A percentile compares a stretch with the other conserved stretches of the same genome.
These are phyloP conservation scores for Agrocybe pediades DNA, from an alignment of 768 basidiomycete species.

Conservation along the genomic window DNA sequence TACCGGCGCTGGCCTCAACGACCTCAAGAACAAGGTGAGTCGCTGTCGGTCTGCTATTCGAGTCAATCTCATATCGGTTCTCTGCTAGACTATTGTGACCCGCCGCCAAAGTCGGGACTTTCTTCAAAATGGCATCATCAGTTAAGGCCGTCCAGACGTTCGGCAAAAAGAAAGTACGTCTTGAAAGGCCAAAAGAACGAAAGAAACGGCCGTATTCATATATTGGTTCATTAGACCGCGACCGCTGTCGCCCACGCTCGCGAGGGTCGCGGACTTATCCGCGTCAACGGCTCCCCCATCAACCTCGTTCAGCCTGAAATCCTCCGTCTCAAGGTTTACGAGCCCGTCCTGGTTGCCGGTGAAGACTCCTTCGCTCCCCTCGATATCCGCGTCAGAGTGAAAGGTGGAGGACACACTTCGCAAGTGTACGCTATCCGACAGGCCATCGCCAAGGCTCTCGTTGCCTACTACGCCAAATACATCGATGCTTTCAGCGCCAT, in stretches of 20 bases:
- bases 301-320: slow-evolving; percentile 94
- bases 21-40: slow-evolving; percentile 46
- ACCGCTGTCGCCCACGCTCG: slow-evolving; percentile 97
- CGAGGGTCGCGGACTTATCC: slow-evolving; percentile 95
- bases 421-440: slow-evolving; percentile 99
- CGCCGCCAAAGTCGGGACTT: slow-evolving; percentile 28
- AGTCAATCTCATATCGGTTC: slow-evolving; percentile 12
- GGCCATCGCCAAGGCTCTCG: slow-evolving; percentile 96
- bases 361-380: slow-evolving; percentile 84
- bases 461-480: slow-evolving; percentile 99
- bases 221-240: slow-evolving; percentile 67
- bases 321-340: slow-evolving; percentile 97
- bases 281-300: slow-evolving; percentile 96
- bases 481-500: slow-evolving; percentile 96
- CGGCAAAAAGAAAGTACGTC: slow-evolving; percentile 97
- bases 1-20: slow-evolving; percentile 43
- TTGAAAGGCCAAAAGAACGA: slow-evolving; percentile 5
- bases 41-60: slow-evolving; percentile 11
- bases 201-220: slow-evolving; percentile 8
- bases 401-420: slow-evolving; percentile 99
- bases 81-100: slow-evolving; percentile 20
- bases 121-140: slow-evolving; percentile 65
- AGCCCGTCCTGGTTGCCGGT: slow-evolving; percentile 92
- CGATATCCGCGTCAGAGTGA: slow-evolving; percentile 97
- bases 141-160: slow-evolving; percentile 96